Base-by-base conservation (phyloP, 1,284 basidiomycete genomes). In the Trametes hirsuta region DNA sequence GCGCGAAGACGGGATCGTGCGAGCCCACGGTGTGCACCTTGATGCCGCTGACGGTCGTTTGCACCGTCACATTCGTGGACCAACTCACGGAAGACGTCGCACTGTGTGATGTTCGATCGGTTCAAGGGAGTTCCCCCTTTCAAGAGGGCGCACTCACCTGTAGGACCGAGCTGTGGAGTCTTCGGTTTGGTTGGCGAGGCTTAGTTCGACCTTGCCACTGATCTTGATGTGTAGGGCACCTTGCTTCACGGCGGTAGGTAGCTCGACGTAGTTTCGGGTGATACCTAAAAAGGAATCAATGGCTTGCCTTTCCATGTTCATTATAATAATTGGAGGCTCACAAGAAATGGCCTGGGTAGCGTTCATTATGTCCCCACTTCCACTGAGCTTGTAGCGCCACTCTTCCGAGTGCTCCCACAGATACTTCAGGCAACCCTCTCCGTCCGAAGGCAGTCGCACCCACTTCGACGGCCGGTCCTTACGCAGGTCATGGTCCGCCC, bases 381-480 rank as follows among this genome's bases (percentile, higher is more conserved):
- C 70, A 58, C 65, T 58, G 53, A 72, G 64, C 64, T 69, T 67
- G 61, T 73, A 71, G 35, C 53, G 66, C 71, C 73, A 72, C 47
- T 66, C 68, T 42, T 74, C 72, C 39, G 62, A 64, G 49, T 72
- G 68, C 58, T 69, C 64, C 70, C 71, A 74, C 34, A 62, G 58
- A 56, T 72, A 74, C 61, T 69, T 64, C 48, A 69, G 45, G 41
- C 48, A 53, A 8, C 66, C 68, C 8, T 57, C 54, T 14, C 51
- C 46, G 15, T 65, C 66, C 41, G 64, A 56, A 9, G 55, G 59
- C 18, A 60, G 61, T 9, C 61, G 59, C 49, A 64, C 59, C 73
- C 71, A 73, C 30, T 69, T 68, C 58, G 68, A 71, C 9, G 52
- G 56, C 6, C 54, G 57, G 41, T 63, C 60, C 54, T 69, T 71